Percentiles rank a stretch among this genome's conserved stretches.
Conservation (phyloP, 2,329 filamentous ascomycete genomes). For the Geoglossum cookeanum region DNA sequence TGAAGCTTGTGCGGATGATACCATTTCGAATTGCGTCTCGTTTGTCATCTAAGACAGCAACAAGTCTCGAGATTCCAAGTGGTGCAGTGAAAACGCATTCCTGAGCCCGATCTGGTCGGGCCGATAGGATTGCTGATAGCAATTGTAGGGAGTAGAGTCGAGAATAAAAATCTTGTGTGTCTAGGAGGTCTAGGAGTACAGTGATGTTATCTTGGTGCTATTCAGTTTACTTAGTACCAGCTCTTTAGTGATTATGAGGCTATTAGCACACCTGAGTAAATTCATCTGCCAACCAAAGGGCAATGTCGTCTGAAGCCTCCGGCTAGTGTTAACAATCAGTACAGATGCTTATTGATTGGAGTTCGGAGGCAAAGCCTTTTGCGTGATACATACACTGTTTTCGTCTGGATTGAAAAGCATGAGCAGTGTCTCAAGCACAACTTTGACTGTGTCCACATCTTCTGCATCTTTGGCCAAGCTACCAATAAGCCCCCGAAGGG, state of each 20-base stretch:
- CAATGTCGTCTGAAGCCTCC: slow-evolving; percentile 91
- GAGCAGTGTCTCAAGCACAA: slow-evolving; percentile 83
- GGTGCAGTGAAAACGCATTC: slow-evolving; percentile 85
- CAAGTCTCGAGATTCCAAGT: slow-evolving; percentile 70
- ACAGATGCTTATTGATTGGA: not conserved
- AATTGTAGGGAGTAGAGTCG: slow-evolving; percentile 82
- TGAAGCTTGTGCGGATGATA: slow-evolving; percentile 13
- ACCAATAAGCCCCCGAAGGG: slow-evolving; percentile 71
- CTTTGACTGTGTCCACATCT: slow-evolving; percentile 90
- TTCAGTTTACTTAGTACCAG: slow-evolving; percentile 30
- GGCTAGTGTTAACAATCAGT: slow-evolving; percentile 32
- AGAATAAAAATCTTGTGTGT: slow-evolving; percentile 73
- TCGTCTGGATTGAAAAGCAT: slow-evolving; percentile 68
- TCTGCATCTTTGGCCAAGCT: slow-evolving; percentile 74
- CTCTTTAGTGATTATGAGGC: slow-evolving; percentile 4
- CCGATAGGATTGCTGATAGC: slow-evolving; percentile 65
- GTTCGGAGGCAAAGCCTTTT: not conserved
- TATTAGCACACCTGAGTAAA: slow-evolving; percentile 59
- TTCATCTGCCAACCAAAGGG: slow-evolving; percentile 89
- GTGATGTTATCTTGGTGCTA: slow-evolving; percentile 90
- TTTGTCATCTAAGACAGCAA: slow-evolving; percentile 64
- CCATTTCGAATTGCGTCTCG: slow-evolving; percentile 73
- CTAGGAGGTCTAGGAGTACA: slow-evolving; percentile 71
- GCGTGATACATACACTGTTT: slow-evolving; percentile 30
- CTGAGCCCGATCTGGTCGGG: slow-evolving; percentile 78